Base-by-base conservation (phyloP, 257 asterid genomes). In the Eustoma russellianum region DNA sequence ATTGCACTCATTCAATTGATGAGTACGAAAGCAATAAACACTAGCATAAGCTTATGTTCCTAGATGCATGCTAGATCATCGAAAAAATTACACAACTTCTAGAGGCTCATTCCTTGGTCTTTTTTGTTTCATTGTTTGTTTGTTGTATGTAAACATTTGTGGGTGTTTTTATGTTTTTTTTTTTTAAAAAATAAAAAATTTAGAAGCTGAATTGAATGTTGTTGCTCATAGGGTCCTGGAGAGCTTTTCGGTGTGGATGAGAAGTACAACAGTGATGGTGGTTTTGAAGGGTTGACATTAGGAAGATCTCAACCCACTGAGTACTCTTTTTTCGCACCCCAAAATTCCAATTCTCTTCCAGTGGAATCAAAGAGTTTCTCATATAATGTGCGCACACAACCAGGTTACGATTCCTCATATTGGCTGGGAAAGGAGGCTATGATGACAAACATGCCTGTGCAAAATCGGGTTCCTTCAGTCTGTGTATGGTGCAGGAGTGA, bases 401-500 rank as follows among this genome's bases (percentile, higher is more conserved):
- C 77, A 65, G 81, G 77, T 18, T 61, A 70, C 45, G 79, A 73
- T 50, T 61, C 83, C 14, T 62, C 88, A n/a, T 81, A 72, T 72
- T 88, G 90, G 93, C 78, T 78, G 0, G 83, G 78, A 60, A 87
- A 78, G 57, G 83, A 81, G 12, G 74, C 72, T 63, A 57, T 79
- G 67, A 38, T 38, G 43, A 72, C 74, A 19, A 79, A 70, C 45
- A 46, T 70, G 55, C 48, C 69, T 49, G 67, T 46, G 33, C 52
- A 59, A 11, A 73, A 62, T 55, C 76, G 66, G 72, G 70, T 54
- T 12, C 52, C 82, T 10, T 62, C 79, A 12, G 56, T 71, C 24
- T 84, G 97, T 33, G 82, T 83, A 46, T 85, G 90, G 86, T 88
- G 97, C 75, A 77, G 83, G 60, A 77, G 50, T 55, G 57, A 70